Base-by-base conservation (phyloP, 176 grass and related monocot species). In the Metroxylon sagu region DNA sequence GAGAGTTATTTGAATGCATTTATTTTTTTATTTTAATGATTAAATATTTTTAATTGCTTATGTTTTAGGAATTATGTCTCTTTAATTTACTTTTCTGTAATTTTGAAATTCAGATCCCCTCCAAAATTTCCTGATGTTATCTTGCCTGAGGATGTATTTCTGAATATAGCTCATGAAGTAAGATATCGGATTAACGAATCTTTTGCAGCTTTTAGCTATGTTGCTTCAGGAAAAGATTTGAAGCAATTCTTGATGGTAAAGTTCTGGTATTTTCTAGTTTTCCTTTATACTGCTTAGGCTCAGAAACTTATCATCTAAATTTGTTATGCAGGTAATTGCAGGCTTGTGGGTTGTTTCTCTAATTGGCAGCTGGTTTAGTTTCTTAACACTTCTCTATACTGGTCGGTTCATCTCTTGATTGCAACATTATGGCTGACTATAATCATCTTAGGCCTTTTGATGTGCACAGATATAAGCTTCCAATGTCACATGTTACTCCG, bases 181-280 rank as follows among this genome's bases (percentile, higher is more conserved):
- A 79, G 74, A 74, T 74, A 84, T 61, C 80, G 90, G 75, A 87
- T 90, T 29, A 95, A 95, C 28, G 80, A 95, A 61, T 83, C 83
- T 56, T 89, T 90, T 71, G 63, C 74, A 55, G 90, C 83, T 54
- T 79, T 95, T 49, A 64, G 61, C 27, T 79, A 76, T 53, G 73
- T 87, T 61, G 86, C 83, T 84, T 84, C 83, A 5, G 91, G 86
- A 23, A 87, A 95, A 57, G 86, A 95, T 69, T 54, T 79, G 48
- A 86, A 74, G 49, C 85, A 60, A 72, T 87, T 84, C 65, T 29
- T 90, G 17, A 74, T 53, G 77, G 86, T 80, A 76, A 66, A 50
- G 26, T 55, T 70, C 60, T 3, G 18, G 6, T 18, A 19, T 16
- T 15, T 16, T 39, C 25, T 5, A 26, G 5, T 7, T 64, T 56